phyloP scores from a whole-genome alignment of 2,329 filamentous ascomycete species.

The Dothideomycetes sp. region DNA sequence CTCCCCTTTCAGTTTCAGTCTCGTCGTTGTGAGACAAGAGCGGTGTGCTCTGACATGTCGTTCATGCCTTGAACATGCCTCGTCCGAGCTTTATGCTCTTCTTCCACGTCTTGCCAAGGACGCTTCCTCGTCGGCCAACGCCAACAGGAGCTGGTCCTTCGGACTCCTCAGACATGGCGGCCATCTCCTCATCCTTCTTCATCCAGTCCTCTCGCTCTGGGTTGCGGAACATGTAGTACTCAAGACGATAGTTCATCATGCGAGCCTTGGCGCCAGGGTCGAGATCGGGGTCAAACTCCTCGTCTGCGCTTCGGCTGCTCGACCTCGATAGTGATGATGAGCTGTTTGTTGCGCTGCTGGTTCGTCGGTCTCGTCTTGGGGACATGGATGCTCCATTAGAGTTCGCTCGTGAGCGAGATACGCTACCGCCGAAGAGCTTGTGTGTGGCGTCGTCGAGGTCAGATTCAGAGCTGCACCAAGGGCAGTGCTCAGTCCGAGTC shows the following conservation, averaged over 20 bases:
- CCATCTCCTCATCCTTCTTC: background rate
- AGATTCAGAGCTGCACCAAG: conserved; percentile 27
- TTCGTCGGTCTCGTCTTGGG: conserved; percentile 8
- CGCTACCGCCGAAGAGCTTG: conserved; percentile 32
- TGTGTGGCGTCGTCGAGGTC: conserved; percentile 31
- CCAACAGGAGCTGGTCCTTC: background rate
- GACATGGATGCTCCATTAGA: conserved; percentile 14
- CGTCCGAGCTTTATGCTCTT: conserved; percentile 14
- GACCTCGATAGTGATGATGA: conserved; percentile 17
- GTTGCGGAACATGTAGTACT: conserved; percentile 19
- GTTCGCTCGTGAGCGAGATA: conserved; percentile 20
- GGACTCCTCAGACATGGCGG: background rate
- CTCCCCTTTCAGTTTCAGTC: no score
- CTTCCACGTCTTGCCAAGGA: conserved; percentile 12
- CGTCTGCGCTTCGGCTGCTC: conserved; percentile 16
- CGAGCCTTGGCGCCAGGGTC: conserved; percentile 18
- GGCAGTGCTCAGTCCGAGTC: conserved; percentile 34
- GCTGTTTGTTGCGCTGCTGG: conserved; percentile 10
- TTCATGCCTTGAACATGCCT: conserved; percentile 16
- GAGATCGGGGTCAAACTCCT: conserved; percentile 9
- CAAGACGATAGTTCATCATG: conserved; percentile 24
- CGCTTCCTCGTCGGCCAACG: conserved; percentile 1
- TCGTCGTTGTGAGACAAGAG: no score
- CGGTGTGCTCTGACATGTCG: no score
- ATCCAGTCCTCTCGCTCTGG: conserved; percentile 18